These are phyloP conservation scores for Euphorbia pulcherrima DNA, from an alignment of 345 rosid species.

Conservation along the genomic window DNA sequence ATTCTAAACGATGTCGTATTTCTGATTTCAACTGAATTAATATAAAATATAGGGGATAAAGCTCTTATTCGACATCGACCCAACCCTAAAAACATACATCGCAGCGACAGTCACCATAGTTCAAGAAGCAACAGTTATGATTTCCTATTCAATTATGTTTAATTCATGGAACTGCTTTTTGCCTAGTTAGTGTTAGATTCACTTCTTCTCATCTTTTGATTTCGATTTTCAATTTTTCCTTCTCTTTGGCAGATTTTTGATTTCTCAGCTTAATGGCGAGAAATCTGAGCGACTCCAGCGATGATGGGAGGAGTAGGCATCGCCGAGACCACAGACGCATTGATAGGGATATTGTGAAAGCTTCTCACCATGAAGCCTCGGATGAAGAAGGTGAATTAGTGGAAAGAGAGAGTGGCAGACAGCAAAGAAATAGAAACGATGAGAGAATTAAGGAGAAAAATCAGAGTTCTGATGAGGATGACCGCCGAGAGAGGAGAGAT, in stretches of 20 bases:
- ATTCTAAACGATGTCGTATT: too few relatives aligned
- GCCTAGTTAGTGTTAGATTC: too few relatives aligned
- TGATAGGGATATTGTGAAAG: conserved; percentile 9
- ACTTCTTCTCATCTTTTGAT: not conserved
- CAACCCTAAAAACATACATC: too few relatives aligned
- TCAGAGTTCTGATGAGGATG: conserved; percentile 22
- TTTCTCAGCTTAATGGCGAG: conserved; percentile 16
- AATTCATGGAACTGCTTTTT: too few relatives aligned
- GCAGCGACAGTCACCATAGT: too few relatives aligned
- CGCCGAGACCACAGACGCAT: conserved; percentile 1
- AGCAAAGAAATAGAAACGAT: not conserved
- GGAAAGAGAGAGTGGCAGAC: conserved; percentile 12
- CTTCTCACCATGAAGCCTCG: conserved; percentile 6
- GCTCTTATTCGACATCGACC: too few relatives aligned
- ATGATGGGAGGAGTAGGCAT: conserved; percentile 6
- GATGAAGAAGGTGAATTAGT: conserved; percentile 22
- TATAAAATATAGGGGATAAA: too few relatives aligned
- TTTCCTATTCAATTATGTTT: too few relatives aligned
- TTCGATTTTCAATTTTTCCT: not conserved
- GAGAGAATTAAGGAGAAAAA: not conserved
- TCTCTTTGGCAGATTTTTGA: not conserved
- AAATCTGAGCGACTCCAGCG: conserved; percentile 24
- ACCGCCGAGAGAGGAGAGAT: conserved; percentile 23
- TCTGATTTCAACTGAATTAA: too few relatives aligned
- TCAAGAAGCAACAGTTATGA: too few relatives aligned